phyloP scores from a whole-genome alignment of 1,284 basidiomycete genomes.

The Afroboletus lepidellus region DNA sequence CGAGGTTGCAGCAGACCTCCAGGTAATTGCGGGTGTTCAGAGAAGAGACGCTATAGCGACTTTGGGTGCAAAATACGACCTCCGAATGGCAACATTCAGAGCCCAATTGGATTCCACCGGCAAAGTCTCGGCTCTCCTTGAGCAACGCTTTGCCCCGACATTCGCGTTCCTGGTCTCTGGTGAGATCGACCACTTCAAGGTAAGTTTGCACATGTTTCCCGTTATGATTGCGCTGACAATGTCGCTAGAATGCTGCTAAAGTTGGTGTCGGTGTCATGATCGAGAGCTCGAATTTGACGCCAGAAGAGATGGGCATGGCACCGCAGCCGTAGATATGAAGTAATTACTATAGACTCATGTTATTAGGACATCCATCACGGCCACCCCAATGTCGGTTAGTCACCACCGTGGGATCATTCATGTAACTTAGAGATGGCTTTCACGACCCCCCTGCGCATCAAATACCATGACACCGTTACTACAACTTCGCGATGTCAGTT shows the following conservation, averaged over 20 bases:
- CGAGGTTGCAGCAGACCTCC: slow-evolving; percentile 96
- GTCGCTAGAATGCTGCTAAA: slow-evolving; percentile 80
- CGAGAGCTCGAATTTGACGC: slow-evolving; percentile 76
- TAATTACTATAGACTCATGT: slow-evolving; percentile 33
- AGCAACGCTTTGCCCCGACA: slow-evolving; percentile 93
- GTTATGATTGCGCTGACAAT: slow-evolving; percentile 14
- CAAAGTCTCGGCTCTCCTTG: slow-evolving; percentile 92
- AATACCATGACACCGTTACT: slow-evolving; percentile 20
- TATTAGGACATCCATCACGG: slow-evolving; percentile 18
- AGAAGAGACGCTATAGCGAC: slow-evolving; percentile 92
- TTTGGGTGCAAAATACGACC: slow-evolving; percentile 94
- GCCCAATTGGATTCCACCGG: slow-evolving; percentile 91
- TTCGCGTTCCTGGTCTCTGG: slow-evolving; percentile 95
- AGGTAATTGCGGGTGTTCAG: slow-evolving; percentile 74
- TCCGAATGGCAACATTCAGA: slow-evolving; percentile 89
- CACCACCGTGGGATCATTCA: slow-evolving; percentile 21
- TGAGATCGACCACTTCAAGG: slow-evolving; percentile 98
- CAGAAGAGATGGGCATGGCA: slow-evolving; percentile 76
- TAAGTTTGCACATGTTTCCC: slow-evolving; percentile 35
- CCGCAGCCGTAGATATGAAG: slow-evolving; percentile 44
- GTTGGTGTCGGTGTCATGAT: slow-evolving; percentile 97
- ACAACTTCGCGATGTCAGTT: slow-evolving; percentile 27
- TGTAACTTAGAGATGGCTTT: background rate
- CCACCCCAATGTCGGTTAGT: slow-evolving; percentile 8
- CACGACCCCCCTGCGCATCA: background rate